Evolutionary conservation across 139 green algal species (phyloP).

Genomic region (Pseudopediastrum boryanum): DNA sequence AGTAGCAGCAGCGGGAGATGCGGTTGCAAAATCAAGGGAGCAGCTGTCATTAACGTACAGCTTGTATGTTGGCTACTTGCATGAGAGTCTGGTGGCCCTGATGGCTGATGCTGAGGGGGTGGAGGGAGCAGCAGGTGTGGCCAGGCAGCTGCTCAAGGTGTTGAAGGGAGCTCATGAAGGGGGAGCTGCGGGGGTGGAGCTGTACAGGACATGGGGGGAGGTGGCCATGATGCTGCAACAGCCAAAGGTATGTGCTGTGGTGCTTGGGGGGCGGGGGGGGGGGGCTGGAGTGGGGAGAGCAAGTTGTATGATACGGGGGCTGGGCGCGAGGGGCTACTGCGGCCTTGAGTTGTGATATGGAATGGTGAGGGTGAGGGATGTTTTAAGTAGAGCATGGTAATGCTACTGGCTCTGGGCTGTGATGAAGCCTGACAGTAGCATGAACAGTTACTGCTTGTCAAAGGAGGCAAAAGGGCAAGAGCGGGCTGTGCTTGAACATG

Average conservation of each 20-base stretch:
- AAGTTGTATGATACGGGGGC: too few relatives aligned
- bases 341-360: too few relatives aligned
- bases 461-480: too few relatives aligned
- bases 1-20: not conserved
- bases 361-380: too few relatives aligned
- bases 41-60: not conserved
- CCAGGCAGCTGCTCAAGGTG: conserved; percentile 38
- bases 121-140: conserved; percentile 16
- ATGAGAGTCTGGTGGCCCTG: conserved; percentile 3
- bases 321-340: too few relatives aligned
- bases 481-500: too few relatives aligned
- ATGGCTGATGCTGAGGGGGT: not conserved
- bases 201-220: conserved; percentile 19
- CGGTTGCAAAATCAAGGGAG: not conserved
- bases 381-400: too few relatives aligned
- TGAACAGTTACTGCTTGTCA: too few relatives aligned
- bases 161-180: conserved; percentile 12
- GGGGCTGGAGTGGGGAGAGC: not conserved
- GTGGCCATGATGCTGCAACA: conserved; percentile 26
- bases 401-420: too few relatives aligned
- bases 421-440: too few relatives aligned
- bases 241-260: conserved; percentile 23
- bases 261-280: not conserved
- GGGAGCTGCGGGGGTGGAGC: conserved; percentile 2
- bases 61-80: conserved; percentile 20